Conservation (phyloP, 2,329 filamentous ascomycete species). For the Colletotrichum sp. region DNA sequence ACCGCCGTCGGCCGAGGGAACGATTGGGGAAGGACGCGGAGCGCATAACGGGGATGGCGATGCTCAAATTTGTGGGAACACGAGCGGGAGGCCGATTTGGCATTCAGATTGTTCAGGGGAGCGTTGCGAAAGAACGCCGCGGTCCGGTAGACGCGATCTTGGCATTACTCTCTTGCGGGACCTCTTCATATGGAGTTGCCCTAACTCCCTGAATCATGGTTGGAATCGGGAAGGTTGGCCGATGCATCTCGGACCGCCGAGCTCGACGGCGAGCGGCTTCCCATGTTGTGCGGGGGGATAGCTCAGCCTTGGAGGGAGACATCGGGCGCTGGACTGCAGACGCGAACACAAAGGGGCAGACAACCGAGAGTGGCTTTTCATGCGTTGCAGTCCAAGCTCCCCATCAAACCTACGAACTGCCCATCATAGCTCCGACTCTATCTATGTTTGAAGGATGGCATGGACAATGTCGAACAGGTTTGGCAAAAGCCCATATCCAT, state of each 20-base stretch:
- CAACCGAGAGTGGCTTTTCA: background rate
- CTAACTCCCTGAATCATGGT: background rate
- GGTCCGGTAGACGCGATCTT: background rate
- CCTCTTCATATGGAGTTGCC: background rate
- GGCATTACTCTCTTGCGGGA: background rate
- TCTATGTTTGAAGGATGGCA: background rate
- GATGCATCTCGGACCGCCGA: conserved; percentile 1
- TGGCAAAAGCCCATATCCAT: background rate
- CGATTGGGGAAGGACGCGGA: background rate
- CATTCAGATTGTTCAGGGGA: background rate
- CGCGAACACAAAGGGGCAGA: background rate
- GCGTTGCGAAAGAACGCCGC: background rate
- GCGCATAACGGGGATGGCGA: background rate
- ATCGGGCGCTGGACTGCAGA: background rate
- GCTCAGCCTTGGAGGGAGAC: background rate
- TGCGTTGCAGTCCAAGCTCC: background rate
- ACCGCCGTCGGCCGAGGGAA: background rate
- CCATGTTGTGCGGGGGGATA: background rate
- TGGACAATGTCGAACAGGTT: background rate
- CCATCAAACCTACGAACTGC: background rate
- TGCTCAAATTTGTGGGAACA: background rate
- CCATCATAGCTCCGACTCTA: background rate
- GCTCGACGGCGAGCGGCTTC: background rate
- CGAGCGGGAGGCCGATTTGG: conserved; percentile 2
- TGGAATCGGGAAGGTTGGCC: background rate